phyloP scores from a whole-genome alignment of 352 stramenopile genomes.

The Peronospora destructor region DNA sequence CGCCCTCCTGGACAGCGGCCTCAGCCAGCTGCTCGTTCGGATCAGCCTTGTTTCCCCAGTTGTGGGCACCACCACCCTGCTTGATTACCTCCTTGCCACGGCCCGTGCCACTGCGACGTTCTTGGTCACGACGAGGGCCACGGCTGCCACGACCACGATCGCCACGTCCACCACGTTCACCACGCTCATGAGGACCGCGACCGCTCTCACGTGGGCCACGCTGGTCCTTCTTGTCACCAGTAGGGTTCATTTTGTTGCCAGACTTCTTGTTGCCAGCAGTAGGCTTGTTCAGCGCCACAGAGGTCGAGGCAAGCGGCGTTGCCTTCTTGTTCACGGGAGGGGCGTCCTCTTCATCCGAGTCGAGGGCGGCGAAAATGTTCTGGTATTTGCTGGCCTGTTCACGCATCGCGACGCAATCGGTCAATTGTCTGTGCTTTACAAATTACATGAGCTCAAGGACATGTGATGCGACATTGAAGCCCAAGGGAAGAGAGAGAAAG shows the following conservation, averaged over 20 bases:
- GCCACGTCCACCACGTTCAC: slow-evolving; percentile 34
- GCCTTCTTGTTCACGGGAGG: slow-evolving; percentile 60
- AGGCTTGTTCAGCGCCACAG: slow-evolving; percentile 77
- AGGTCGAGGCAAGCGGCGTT: slow-evolving; percentile 38
- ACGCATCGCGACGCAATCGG: slow-evolving; percentile 8
- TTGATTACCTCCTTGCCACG: slow-evolving; percentile 94
- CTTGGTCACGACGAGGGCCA: slow-evolving; percentile 82
- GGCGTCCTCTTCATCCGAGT: slow-evolving; percentile 74
- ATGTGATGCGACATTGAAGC: slow-evolving; percentile 6
- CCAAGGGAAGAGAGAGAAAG: neutral
- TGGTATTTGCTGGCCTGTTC: slow-evolving; percentile 41
- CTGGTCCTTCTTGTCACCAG: slow-evolving; percentile 50
- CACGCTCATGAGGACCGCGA: slow-evolving; percentile 64
- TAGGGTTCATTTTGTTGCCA: slow-evolving; percentile 50
- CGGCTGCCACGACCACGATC: slow-evolving; percentile 43
- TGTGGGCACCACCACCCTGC: slow-evolving; percentile 89
- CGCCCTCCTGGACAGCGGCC: slow-evolving; percentile 48
- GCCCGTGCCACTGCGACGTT: slow-evolving; percentile 92
- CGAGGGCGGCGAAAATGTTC: slow-evolving; percentile 69
- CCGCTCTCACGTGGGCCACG: slow-evolving; percentile 43
- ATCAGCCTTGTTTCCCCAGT: slow-evolving; percentile 94
- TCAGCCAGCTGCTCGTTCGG: slow-evolving; percentile 78
- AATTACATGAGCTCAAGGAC: neutral
- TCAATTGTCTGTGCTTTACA: slow-evolving; percentile 11
- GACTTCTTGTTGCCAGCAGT: slow-evolving; percentile 78